A percentile compares a stretch with the other conserved stretches of the same genome.
These are phyloP conservation scores for Calocera cornea DNA, from an alignment of 768 basidiomycete genomes.

Conservation along the genomic window DNA sequence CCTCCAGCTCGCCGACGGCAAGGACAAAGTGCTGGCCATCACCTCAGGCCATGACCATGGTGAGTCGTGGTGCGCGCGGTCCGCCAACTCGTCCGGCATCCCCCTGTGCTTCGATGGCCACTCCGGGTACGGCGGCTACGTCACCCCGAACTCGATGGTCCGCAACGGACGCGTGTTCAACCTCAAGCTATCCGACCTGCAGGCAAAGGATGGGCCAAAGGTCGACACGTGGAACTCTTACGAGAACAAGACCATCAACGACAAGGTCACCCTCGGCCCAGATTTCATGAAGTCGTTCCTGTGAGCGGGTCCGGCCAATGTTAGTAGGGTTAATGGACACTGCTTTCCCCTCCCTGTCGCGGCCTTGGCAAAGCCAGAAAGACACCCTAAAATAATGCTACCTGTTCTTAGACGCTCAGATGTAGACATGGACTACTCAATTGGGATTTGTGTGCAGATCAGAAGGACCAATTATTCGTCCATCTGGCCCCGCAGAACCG, in stretches of 20 bases:
- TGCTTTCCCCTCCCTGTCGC: background rate
- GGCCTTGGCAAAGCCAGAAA: background rate
- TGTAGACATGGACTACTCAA: background rate
- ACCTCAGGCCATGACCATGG: constrained; percentile 69
- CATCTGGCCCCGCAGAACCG: no score
- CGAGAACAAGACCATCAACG: constrained; percentile 8
- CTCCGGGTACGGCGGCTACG: constrained; percentile 38
- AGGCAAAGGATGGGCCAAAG: background rate
- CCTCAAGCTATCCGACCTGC: constrained; percentile 9
- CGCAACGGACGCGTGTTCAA: constrained; percentile 13
- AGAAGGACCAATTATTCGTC: no score
- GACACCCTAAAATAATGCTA: background rate
- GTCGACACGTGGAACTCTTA: constrained; percentile 15
- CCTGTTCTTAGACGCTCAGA: background rate
- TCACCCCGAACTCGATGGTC: constrained; percentile 7
- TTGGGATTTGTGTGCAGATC: no score
- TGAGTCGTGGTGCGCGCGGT: constrained; percentile 61
- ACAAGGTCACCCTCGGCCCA: background rate
- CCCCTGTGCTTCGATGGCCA: constrained; percentile 71
- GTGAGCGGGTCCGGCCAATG: background rate
- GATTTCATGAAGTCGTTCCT: background rate
- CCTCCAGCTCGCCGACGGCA: constrained; percentile 46
- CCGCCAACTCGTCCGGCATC: constrained; percentile 42
- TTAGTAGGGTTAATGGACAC: background rate
- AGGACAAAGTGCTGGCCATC: constrained; percentile 50